A percentile compares a stretch with the other conserved stretches of the same genome.
phyloP scores from a whole-genome alignment of 805 yeast species.

The Saccharomycopsis lassenensis region DNA sequence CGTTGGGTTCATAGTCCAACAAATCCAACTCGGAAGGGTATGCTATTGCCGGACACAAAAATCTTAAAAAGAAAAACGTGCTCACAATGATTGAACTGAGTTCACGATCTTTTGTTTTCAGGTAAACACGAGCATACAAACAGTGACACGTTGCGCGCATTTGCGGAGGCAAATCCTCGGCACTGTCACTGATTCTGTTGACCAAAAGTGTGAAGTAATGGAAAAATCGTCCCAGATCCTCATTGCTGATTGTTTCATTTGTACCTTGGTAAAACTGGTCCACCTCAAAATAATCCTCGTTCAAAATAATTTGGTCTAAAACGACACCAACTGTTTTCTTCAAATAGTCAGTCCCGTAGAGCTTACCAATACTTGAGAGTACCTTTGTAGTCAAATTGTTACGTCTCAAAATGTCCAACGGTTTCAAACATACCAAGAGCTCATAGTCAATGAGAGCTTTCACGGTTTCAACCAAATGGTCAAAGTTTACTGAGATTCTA shows the following conservation, averaged over 20 bases:
- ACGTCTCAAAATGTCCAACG: conserved; percentile 55
- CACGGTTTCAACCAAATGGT: conserved; percentile 1
- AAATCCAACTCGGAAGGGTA: conserved; percentile 58
- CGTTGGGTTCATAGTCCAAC: conserved; percentile 19
- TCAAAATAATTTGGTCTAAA: conserved; percentile 38
- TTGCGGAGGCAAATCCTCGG: conserved; percentile 54
- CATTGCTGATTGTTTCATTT: conserved; percentile 26
- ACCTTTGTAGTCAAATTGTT: conserved; percentile 62
- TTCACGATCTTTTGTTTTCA: conserved; percentile 2
- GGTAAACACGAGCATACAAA: conserved; percentile 46
- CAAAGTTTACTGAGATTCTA: background rate
- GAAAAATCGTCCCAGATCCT: conserved; percentile 38
- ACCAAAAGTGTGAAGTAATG: conserved; percentile 46
- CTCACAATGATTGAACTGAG: conserved; percentile 57
- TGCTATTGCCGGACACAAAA: conserved; percentile 82
- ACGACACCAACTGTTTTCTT: conserved; percentile 42
- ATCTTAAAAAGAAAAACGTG: conserved; percentile 72
- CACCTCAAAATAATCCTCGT: conserved; percentile 47
- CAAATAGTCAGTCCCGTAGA: conserved; percentile 54
- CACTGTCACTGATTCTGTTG: conserved; percentile 45
- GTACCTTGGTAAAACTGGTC: conserved; percentile 32
- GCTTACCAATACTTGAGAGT: conserved; percentile 57
- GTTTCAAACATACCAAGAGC: conserved; percentile 22
- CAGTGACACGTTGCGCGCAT: conserved; percentile 61
- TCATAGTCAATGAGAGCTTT: conserved; percentile 9